Base-by-base conservation (phyloP, 345 rosid species). In the Acer negundo region DNA sequence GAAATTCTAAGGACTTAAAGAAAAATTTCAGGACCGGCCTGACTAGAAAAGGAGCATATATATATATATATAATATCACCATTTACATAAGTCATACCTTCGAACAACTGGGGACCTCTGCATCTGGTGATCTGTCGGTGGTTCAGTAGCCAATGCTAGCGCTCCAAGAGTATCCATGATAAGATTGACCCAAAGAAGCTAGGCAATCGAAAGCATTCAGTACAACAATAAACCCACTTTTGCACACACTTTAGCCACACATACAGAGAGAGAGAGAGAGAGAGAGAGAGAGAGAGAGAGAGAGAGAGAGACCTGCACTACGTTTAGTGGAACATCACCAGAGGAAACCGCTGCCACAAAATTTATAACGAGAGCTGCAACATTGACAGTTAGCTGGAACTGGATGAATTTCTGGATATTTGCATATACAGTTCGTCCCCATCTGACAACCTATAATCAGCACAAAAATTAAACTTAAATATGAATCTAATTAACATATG, bases 151-250 rank as follows among this genome's bases (percentile, higher is more conserved):
- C n/a, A 26, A 1, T 28, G 31, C 2, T 28, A 96, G 85, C 66
- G 98, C 99, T 47, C 99, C 99, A 79, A 96, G 98, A 17, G 97
- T 92, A 81, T 96, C 98, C 98, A 96, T 91, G 75, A 94, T 96
- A 77, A 96, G 97, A 80, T 92, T 94, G 73, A 94, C 94, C 99
- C 99, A 97, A 2, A 97, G 88, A 78, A 94, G 97, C 99, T 97
- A 85, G 71, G 82, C 11, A 74, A 42, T 10, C 4, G 3, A 67
- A 28, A 24, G 8, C 47, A 20, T 23, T 19, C 65, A 80, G 40
- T 22, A 61, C 62, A 58, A 58, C 62, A n/a, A 10, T 53, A 62
- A 51, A 17, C 23, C 4, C 0, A 55, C 1, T 4, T 28, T 47
- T 53, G 16, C 16, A 7, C 46, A 31, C 49, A 35, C 20, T 28